Base-by-base conservation (phyloP, 768 basidiomycete species). In the Gloeopeniophorella convolvens region DNA sequence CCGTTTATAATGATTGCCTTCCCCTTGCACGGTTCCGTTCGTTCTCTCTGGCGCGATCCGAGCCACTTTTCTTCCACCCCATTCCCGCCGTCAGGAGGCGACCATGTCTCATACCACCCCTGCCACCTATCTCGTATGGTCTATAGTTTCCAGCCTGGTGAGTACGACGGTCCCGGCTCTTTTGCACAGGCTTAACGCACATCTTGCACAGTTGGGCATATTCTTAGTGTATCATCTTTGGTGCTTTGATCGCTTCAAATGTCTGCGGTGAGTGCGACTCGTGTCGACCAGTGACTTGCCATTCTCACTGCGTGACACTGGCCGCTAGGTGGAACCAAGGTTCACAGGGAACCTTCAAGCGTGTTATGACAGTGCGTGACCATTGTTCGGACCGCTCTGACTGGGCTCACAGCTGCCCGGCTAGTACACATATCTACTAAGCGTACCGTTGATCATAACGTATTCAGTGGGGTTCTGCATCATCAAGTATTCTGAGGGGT, bases 171-270 rank as follows among this genome's bases (percentile, higher is more conserved):
- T 8, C 9, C 11, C n/a, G n/a, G n/a, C n/a, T n/a, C n/a, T n/a
- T n/a, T n/a, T n/a, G 42, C 12, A 16, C 11, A 21, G 12, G n/a
- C 26, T 10, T 36, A 15, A 39, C 10, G 26, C 16, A 39, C 41
- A 21, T 23, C 3, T 23, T 26, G 26, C 13, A 20, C 16, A 88
- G 85, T 66, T 85, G 5, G 76, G 73, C 1, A 59, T 59, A 3
- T 89, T 89, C 61, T 70, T 89, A 5, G 13, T 89, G 2, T 83
- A 77, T 62, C 87, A 89, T 60, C 65, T 89, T 44, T 89, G 84
- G 82, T 81, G 82, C 5, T 90, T 85, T 61, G 88, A 90, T 63
- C 73, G 76, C 50, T 90, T 90, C 71, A 77, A 73, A 58, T 89
- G 85, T 62, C 62, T 89, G 45, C 80, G 60, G 84, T 85, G 51